Evolutionary conservation across 1,139 yeast species (phyloP).

Genomic region (Geotrichum bryndzae): DNA sequence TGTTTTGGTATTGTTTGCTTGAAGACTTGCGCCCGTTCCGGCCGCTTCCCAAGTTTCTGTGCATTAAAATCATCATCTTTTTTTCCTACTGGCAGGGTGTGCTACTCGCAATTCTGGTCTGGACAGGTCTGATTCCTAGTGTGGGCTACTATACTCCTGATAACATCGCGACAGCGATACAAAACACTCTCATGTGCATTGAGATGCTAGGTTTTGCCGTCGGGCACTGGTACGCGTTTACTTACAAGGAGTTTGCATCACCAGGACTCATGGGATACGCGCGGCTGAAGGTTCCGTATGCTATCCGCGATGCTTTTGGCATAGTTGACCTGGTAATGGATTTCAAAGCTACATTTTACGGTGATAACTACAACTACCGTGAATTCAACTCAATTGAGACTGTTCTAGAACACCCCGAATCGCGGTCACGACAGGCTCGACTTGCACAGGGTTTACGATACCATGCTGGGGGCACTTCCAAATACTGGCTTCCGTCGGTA

Average conservation of each 20-base stretch:
- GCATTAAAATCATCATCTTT: constrained; percentile 88
- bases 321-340: constrained; percentile 70
- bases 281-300: constrained; percentile 52
- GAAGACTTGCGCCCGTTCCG: constrained; percentile 69
- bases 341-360: constrained; percentile 66
- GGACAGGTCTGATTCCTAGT: constrained; percentile 46
- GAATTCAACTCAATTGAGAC: constrained; percentile 80
- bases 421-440: constrained; percentile 61
- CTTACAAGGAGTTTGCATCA: constrained; percentile 64
- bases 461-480: constrained; percentile 67
- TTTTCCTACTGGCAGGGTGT: constrained; percentile 97
- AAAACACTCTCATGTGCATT: constrained; percentile 72
- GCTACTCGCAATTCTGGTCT: constrained; percentile 54
- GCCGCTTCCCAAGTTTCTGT: constrained; percentile 87
- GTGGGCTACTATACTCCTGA: constrained; percentile 32
- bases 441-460: constrained; percentile 81
- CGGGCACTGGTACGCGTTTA: constrained; percentile 83
- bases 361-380: constrained; percentile 72
- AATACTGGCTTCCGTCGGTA: constrained; percentile 69
- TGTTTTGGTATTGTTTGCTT: constrained; percentile 87
- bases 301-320: constrained; percentile 73
- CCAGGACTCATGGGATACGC: constrained; percentile 59
- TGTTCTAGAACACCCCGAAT: constrained; percentile 59
- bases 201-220: constrained; percentile 83
- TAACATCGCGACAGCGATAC: constrained; percentile 49